A percentile compares a stretch with the other conserved stretches of the same genome.
Conservation (phyloP, 164 flowering plant genomes). For the Tinospora cordifolia region DNA sequence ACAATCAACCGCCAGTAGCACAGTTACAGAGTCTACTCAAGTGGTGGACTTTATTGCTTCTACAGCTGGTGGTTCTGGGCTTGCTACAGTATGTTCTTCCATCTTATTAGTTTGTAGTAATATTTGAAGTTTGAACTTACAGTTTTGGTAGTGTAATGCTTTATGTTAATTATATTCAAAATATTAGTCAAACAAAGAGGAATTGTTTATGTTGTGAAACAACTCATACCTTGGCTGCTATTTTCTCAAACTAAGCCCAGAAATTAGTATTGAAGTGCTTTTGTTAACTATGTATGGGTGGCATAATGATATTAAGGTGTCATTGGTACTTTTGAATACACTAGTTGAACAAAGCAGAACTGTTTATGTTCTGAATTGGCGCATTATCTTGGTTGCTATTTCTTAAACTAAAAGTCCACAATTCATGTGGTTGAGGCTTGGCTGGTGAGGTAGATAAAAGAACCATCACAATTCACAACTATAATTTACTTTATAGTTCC, state of each 20-base stretch:
- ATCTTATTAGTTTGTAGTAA: not conserved
- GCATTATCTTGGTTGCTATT: not conserved
- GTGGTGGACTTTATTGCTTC: slow-evolving; percentile 57
- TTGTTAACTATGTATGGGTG: not conserved
- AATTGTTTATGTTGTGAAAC: not conserved
- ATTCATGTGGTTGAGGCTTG: not conserved
- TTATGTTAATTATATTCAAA: not conserved
- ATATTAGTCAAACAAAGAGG: too few relatives aligned
- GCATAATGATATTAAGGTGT: not conserved
- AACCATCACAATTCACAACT: not conserved
- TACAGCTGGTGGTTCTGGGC: slow-evolving; percentile 29
- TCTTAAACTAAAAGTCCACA: not conserved
- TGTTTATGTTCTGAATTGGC: not conserved
- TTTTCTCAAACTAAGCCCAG: not conserved
- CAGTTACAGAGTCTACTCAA: slow-evolving; percentile 62
- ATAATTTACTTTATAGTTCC: not conserved
- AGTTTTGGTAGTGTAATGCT: not conserved
- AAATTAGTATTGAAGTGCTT: not conserved
- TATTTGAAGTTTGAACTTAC: not conserved
- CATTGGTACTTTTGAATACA: not conserved
- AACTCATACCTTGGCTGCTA: not conserved
- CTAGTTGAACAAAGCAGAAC: not conserved
- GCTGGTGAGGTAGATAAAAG: not conserved
- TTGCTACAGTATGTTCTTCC: slow-evolving; percentile 32
- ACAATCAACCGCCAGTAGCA: slow-evolving; percentile 51